phyloP scores from a whole-genome alignment of 495 filamentous ascomycete species.

The Daldinia childiae region DNA sequence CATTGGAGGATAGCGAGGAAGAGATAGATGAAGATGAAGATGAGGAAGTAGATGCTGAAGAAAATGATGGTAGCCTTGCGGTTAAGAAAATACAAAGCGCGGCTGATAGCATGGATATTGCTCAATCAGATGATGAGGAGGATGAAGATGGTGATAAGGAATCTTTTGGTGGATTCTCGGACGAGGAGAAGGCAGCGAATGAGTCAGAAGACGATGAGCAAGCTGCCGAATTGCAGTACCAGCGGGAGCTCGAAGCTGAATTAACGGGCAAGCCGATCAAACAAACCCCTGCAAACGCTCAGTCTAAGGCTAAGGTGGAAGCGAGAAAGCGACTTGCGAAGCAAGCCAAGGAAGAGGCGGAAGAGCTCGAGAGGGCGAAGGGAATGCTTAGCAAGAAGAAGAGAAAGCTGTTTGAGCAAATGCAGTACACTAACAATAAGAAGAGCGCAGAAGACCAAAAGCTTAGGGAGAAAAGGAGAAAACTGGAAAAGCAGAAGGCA shows the following conservation, averaged over 20 bases:
- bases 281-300: conserved; percentile 55
- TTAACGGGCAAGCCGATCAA: conserved; percentile 64
- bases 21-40: conserved; percentile 64
- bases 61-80: conserved; percentile 47
- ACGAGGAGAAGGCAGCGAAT: conserved; percentile 48
- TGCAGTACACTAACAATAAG: conserved; percentile 88
- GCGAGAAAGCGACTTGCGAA: conserved; percentile 73
- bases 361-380: conserved; percentile 85
- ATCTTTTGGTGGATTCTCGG: conserved; percentile 57
- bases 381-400: conserved; percentile 95
- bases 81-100: conserved; percentile 56
- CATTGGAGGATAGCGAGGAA: conserved; percentile 69
- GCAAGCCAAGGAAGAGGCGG: conserved; percentile 76
- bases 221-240: conserved; percentile 65
- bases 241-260: conserved; percentile 93
- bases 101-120: conserved; percentile 57
- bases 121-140: conserved; percentile 55
- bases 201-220: conserved; percentile 60
- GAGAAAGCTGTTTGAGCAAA: conserved; percentile 89
- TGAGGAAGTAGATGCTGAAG: conserved; percentile 53
- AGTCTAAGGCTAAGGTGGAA: conserved; percentile 68
- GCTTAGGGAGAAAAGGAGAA: conserved; percentile 86
- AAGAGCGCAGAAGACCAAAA: conserved; percentile 77
- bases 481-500: conserved; percentile 74
- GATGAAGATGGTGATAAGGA: conserved; percentile 47